Percentiles rank a stretch among this genome's conserved stretches.
Evolutionary conservation across 768 basidiomycete genomes (phyloP).

Genomic region (Porphyrellus cyaneotinctus): DNA sequence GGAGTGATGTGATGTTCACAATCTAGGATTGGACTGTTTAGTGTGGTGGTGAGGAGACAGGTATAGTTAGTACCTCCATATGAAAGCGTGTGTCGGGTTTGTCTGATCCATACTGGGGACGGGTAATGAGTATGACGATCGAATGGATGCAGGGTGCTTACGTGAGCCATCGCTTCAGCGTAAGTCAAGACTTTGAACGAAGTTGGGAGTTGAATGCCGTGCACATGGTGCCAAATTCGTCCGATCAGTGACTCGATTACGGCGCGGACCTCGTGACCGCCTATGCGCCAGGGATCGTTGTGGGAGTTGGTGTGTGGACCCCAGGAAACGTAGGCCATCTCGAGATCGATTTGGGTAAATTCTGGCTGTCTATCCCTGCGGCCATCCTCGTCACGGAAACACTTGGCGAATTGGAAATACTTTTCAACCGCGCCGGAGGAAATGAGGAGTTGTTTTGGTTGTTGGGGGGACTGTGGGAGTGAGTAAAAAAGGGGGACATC

Average conservation of each 20-base stretch:
- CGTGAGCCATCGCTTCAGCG: constrained; percentile 83
- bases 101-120: constrained; percentile 84
- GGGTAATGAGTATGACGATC: constrained; percentile 15
- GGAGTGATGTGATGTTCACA: constrained; percentile 28
- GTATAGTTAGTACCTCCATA: constrained; percentile 61
- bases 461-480: constrained; percentile 91
- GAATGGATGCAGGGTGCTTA: constrained; percentile 35
- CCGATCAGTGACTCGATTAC: constrained; percentile 73
- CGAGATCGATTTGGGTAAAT: constrained; percentile 95
- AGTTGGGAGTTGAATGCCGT: constrained; percentile 56
- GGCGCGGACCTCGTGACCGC: constrained; percentile 76
- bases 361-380: constrained; percentile 94
- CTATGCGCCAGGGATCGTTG: constrained; percentile 69
- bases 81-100: constrained; percentile 91
- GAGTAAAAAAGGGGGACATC: constrained; percentile 67
- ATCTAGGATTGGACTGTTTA: constrained; percentile 29
- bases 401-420: constrained; percentile 91
- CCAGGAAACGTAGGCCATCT: constrained; percentile 95
- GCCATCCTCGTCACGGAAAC: constrained; percentile 95
- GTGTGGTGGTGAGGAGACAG: constrained; percentile 2
- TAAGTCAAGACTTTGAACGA: constrained; percentile 85
- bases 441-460: constrained; percentile 91
- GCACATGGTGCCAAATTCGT: constrained; percentile 69
- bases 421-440: constrained; percentile 85
- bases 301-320: constrained; percentile 33